Percentiles rank a stretch among this genome's conserved stretches.
Conservation (phyloP, 495 filamentous ascomycete genomes). For the Lepraria neglecta region DNA sequence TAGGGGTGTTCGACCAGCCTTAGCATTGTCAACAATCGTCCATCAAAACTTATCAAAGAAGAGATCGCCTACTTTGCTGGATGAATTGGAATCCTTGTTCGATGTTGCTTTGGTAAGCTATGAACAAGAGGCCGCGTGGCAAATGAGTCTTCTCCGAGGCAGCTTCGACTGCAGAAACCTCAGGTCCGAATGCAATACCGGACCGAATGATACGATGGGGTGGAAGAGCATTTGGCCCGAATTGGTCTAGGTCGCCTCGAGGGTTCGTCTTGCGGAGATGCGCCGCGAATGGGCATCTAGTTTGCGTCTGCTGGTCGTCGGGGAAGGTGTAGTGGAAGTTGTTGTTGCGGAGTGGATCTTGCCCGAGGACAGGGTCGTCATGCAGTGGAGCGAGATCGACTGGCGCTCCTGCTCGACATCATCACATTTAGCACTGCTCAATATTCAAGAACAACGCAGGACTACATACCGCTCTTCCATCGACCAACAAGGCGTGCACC, state of each 20-base stretch:
- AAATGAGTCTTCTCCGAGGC: constrained; percentile 19
- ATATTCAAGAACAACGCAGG: background rate
- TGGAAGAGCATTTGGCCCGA: constrained; percentile 7
- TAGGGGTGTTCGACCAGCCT: constrained; percentile 28
- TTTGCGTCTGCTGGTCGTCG: constrained; percentile 26
- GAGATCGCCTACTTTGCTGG: constrained; percentile 29
- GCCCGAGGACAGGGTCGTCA: constrained; percentile 31
- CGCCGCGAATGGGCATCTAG: constrained; percentile 38
- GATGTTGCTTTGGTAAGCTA: constrained; percentile 40
- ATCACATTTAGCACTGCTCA: background rate
- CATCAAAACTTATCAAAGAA: background rate
- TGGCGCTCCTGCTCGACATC: constrained; percentile 31
- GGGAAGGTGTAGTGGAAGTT: constrained; percentile 29
- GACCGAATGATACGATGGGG: constrained; percentile 36
- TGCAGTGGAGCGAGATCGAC: constrained; percentile 30
- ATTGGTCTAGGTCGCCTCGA: constrained; percentile 29
- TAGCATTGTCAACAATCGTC: background rate
- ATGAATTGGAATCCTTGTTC: constrained; percentile 37
- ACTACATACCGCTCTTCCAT: constrained; percentile 39
- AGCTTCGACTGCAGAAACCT: constrained; percentile 30
- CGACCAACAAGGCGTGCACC: constrained; percentile 39
- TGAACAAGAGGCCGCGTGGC: constrained; percentile 39
- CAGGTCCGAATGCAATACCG: constrained; percentile 40
- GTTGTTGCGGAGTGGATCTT: constrained; percentile 30
- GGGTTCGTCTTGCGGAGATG: constrained; percentile 42